phyloP scores from a whole-genome alignment of 768 basidiomycete species.

The Peribolospora kevripleyi region DNA sequence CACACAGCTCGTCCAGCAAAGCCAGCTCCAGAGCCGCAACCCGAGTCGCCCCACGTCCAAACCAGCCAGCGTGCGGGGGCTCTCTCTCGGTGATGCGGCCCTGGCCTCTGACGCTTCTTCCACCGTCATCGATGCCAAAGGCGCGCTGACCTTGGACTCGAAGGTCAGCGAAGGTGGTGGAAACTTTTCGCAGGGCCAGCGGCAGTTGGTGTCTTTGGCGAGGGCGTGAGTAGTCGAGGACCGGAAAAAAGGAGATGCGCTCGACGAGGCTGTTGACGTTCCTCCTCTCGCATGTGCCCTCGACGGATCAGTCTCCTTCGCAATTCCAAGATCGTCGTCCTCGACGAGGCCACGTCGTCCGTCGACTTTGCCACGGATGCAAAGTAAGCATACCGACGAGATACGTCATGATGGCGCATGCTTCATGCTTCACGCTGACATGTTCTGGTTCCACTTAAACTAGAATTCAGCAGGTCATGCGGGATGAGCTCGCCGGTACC shows the following conservation, averaged over 20 bases:
- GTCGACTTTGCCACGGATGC: constrained; percentile 20
- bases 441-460: constrained; percentile 3
- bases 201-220: constrained; percentile 24
- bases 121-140: background rate
- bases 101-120: background rate
- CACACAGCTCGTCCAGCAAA: background rate
- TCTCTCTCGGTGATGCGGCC: background rate
- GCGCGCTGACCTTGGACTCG: constrained; percentile 17
- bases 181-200: constrained; percentile 24
- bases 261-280: background rate
- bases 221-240: constrained; percentile 16
- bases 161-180: constrained; percentile 20
- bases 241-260: background rate
- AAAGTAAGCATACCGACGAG: constrained; percentile 7
- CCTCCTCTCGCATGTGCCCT: background rate
- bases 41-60: background rate
- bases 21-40: background rate
- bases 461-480: constrained; percentile 22
- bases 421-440: too few species aligned
- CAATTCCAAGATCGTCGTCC: constrained; percentile 20
- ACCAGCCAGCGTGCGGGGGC: too few species aligned
- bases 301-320: constrained; percentile 13
- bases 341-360: constrained; percentile 25
- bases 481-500: constrained; percentile 17
- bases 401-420: too few species aligned